Conservation (phyloP, 2,329 filamentous ascomycete genomes). For the Tolypocladium sp. region DNA sequence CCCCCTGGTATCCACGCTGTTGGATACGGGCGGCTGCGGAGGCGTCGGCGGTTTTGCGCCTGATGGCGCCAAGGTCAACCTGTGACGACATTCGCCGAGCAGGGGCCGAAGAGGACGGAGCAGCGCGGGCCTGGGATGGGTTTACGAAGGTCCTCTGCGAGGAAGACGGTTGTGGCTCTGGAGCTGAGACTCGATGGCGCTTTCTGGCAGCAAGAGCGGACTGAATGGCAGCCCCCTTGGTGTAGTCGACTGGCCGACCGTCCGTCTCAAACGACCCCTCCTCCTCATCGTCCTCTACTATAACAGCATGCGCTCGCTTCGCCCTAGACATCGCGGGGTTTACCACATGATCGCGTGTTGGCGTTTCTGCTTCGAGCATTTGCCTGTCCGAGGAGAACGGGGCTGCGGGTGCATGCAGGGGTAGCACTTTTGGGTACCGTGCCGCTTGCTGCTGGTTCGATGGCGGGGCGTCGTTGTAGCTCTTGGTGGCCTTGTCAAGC, state of each 20-base stretch:
- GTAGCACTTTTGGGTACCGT: not conserved
- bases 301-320: not conserved
- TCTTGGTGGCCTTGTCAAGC: constrained; percentile 10
- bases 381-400: not conserved
- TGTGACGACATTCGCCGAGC: not conserved
- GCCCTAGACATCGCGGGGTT: not conserved
- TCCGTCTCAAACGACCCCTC: not conserved
- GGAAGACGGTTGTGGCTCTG: not conserved
- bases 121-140: not conserved
- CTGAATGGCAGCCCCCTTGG: not conserved
- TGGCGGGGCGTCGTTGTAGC: constrained; percentile 12
- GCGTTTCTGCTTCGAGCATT: not conserved
- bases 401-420: not conserved
- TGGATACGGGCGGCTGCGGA: not conserved
- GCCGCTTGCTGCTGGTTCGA: not conserved
- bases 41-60: not conserved
- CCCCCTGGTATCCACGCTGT: not conserved
- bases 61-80: not conserved
- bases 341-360: not conserved
- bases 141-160: too few relatives aligned
- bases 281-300: not conserved
- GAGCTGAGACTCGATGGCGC: not conserved
- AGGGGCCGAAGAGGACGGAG: not conserved
- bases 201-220: not conserved
- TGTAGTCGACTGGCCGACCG: not conserved